phyloP scores from a whole-genome alignment of 2,329 filamentous ascomycete genomes.

The Ceratocystis colombiana region DNA sequence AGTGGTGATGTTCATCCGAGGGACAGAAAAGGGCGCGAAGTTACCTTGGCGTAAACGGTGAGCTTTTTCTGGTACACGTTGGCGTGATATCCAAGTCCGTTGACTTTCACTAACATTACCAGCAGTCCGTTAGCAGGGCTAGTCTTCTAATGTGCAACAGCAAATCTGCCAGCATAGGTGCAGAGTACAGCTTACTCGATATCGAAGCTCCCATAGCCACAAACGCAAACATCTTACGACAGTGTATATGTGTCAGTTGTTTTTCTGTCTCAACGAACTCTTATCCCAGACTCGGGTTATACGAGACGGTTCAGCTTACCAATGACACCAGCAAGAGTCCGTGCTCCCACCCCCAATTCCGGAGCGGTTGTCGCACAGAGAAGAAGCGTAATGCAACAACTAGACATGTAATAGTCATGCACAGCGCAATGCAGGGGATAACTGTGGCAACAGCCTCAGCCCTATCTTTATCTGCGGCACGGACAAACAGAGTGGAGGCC shows the following conservation, averaged over 20 bases:
- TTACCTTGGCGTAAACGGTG: slow-evolving; percentile 23
- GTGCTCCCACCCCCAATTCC: slow-evolving; percentile 33
- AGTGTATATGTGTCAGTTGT: background rate
- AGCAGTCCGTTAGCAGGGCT: background rate
- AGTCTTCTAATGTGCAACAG: background rate
- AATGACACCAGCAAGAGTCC: slow-evolving; percentile 32
- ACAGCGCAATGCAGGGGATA: slow-evolving; percentile 26
- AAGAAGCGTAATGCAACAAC: slow-evolving; percentile 32
- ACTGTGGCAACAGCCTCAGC: slow-evolving; percentile 26
- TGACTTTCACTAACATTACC: slow-evolving; percentile 17
- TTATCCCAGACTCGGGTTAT: background rate
- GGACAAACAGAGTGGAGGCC: background rate
- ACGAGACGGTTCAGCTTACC: slow-evolving; percentile 24
- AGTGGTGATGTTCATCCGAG: background rate
- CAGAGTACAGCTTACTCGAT: slow-evolving; percentile 20
- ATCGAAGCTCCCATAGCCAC: slow-evolving; percentile 23
- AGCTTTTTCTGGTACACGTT: slow-evolving; percentile 6
- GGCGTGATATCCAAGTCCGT: slow-evolving; percentile 19
- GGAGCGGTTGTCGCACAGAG: slow-evolving; percentile 32
- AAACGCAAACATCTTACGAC: slow-evolving; percentile 21
- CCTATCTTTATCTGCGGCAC: background rate
- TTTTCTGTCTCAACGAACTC: background rate
- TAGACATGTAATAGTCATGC: slow-evolving; percentile 29
- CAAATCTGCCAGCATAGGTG: background rate
- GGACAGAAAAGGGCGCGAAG: background rate